These are phyloP conservation scores for Keqinozyma sinolaborantium DNA, from an alignment of 1,139 yeast species.

Conservation along the genomic window DNA sequence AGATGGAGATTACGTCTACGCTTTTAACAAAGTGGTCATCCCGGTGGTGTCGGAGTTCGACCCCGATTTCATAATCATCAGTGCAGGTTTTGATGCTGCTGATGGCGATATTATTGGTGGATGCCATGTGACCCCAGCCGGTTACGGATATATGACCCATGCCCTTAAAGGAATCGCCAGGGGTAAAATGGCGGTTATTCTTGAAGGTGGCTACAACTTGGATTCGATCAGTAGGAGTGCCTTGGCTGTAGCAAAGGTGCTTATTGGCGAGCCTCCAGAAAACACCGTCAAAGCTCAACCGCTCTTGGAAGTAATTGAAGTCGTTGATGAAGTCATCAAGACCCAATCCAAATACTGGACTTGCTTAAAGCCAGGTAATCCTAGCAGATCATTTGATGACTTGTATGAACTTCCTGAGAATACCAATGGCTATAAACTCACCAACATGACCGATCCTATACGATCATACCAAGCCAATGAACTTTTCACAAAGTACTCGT, in stretches of 20 bases:
- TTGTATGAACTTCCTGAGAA: slow-evolving; percentile 31
- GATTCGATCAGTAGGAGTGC: slow-evolving; percentile 91
- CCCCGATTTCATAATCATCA: slow-evolving; percentile 89
- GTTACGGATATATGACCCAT: slow-evolving; percentile 96
- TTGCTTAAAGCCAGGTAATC: slow-evolving; percentile 70
- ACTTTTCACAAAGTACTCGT: slow-evolving; percentile 51
- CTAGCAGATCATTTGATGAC: slow-evolving; percentile 36
- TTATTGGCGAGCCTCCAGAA: slow-evolving; percentile 95
- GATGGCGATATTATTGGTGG: slow-evolving; percentile 98
- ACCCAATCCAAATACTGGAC: slow-evolving; percentile 88
- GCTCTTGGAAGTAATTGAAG: slow-evolving; percentile 75
- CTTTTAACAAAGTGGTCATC: slow-evolving; percentile 82
- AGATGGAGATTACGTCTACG: slow-evolving; percentile 94
- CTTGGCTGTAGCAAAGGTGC: slow-evolving; percentile 83
- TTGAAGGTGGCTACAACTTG: slow-evolving; percentile 96
- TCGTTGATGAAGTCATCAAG: slow-evolving; percentile 78
- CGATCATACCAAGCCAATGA: slow-evolving; percentile 65
- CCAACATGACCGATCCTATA: slow-evolving; percentile 65
- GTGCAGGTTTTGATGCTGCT: slow-evolving; percentile 98
- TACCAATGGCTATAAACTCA: slow-evolving; percentile 29
- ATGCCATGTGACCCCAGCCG: slow-evolving; percentile 92
- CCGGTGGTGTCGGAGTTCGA: slow-evolving; percentile 87
- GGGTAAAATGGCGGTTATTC: slow-evolving; percentile 83
- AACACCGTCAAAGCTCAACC: slow-evolving; percentile 60
- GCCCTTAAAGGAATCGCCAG: slow-evolving; percentile 81